phyloP scores from a whole-genome alignment of 352 stramenopile genomes.

The Globisporangium radiosum region DNA sequence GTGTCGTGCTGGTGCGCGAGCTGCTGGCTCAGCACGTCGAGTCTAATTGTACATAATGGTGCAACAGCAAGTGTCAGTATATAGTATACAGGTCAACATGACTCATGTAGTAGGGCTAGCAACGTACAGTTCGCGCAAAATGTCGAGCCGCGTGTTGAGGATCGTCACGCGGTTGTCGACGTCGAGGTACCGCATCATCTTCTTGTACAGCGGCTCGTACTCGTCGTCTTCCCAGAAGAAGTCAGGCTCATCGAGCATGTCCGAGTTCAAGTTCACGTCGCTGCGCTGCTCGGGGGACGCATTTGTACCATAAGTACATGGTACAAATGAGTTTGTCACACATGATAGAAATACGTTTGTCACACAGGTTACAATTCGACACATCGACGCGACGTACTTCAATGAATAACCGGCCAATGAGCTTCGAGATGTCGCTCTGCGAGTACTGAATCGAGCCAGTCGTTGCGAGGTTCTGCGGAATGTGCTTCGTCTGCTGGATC shows the following conservation, averaged over 20 bases:
- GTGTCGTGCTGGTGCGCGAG: conserved; percentile 86
- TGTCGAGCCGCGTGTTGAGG: conserved; percentile 91
- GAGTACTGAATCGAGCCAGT: conserved; percentile 89
- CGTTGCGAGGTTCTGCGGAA: conserved; percentile 83
- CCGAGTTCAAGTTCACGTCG: conserved; percentile 92
- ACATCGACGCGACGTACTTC: conserved; percentile 28
- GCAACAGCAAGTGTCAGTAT: not conserved
- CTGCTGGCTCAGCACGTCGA: conserved; percentile 91
- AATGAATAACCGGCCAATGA: conserved; percentile 89
- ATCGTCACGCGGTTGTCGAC: conserved; percentile 90
- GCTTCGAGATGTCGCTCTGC: conserved; percentile 86
- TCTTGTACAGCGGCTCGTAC: conserved; percentile 90
- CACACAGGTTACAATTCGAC: not conserved
- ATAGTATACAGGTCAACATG: not conserved
- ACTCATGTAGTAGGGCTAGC: too few relatives aligned
- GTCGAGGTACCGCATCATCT: conserved; percentile 90
- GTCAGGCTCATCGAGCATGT: conserved; percentile 92
- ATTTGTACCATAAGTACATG: conserved; percentile 13
- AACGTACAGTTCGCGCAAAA: conserved; percentile 87
- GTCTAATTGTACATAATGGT: conserved; percentile 18
- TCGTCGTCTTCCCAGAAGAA: conserved; percentile 94
- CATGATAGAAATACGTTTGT: too few relatives aligned
- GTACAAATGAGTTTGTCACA: not conserved
- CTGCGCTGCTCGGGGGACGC: conserved; percentile 43
- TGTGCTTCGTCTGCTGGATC: conserved; percentile 83